Conservation (phyloP, 768 basidiomycete species). For the Pleurotus tuber-regium region DNA sequence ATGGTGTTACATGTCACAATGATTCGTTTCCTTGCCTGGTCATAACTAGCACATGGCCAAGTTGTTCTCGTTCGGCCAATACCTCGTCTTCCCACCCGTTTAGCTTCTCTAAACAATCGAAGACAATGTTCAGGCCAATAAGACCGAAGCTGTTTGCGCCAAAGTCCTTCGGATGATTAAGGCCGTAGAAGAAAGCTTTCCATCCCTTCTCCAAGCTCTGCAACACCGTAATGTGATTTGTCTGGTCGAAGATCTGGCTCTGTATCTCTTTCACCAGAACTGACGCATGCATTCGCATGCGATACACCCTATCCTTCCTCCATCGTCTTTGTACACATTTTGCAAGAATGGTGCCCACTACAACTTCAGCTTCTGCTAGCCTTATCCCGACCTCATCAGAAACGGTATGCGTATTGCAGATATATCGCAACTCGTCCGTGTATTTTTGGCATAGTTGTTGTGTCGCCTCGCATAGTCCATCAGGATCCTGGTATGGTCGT, state of each 20-base stretch:
- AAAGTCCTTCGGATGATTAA: conserved; percentile 36
- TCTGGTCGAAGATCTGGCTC: conserved; percentile 29
- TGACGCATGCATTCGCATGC: conserved; percentile 58
- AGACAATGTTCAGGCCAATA: conserved; percentile 55
- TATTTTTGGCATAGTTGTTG: conserved; percentile 49
- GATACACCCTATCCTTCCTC: conserved; percentile 54
- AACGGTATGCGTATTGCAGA: conserved; percentile 65
- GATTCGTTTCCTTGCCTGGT: no score
- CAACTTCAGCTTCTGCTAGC: conserved; percentile 71
- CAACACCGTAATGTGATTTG: conserved; percentile 27
- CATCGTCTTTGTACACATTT: conserved; percentile 63
- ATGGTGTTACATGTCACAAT: no score
- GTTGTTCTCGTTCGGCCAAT: no score
- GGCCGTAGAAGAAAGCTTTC: conserved; percentile 62
- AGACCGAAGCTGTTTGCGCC: conserved; percentile 68
- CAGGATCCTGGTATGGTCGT: conserved; percentile 16
- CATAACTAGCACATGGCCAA: no score
- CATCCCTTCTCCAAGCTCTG: conserved; percentile 52
- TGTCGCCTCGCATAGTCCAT: conserved; percentile 27
- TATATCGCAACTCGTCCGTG: conserved; percentile 65
- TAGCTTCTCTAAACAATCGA: conserved; percentile 51
- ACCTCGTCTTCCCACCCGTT: background rate
- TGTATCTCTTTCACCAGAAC: conserved; percentile 52
- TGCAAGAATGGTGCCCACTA: conserved; percentile 71
- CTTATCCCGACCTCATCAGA: conserved; percentile 52